Base-by-base conservation (phyloP, 192 early-diverging fungal genomes). In the Backusella parvicylindrica region DNA sequence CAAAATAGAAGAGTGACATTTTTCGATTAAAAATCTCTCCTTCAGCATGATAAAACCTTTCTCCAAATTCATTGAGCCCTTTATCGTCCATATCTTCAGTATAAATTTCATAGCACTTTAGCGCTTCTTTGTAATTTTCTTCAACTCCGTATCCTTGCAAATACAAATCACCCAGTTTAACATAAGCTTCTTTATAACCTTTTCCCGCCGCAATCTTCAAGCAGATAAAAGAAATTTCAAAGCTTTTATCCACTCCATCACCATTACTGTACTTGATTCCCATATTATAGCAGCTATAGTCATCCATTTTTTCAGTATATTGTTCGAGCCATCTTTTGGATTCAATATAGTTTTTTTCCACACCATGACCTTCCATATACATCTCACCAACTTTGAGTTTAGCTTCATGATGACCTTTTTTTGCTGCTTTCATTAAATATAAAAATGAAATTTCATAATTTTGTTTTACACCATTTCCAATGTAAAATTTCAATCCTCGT, bases 331-430 rank as follows among this genome's bases (percentile, higher is more conserved):
- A 88, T 26, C 89, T 76, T 72, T 87, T 90, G 35, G 85, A 73
- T 15, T 86, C 70, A 32, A 41, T 40, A 13, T 81, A 65, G 53
- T 89, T 82, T 66, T 78, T 79, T 35, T 74, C 72, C 6, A 84
- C 71, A 18, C 94, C 94, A 65, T 91, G 82, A 18, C 92, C 95
- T 73, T 87, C 91, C 32, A 89, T 87, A 68, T 90, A 88, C 75
- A 92, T 94, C 71, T 86, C 91, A 6, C 90, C 95, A 26, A 94
- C 84, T 73, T 93, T 95, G 81, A 89, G 93, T 76, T 95, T 91
- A 15, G 95, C 93, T 89, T 89, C 89, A 8, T 92, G 88, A 77
- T 94, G 90, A 75, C 89, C 88, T 50, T 89, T 81, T 56, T 90
- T 72, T 1, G 93, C 91, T 9, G 93, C 88, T 53, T 84, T 81